These are phyloP conservation scores for Candida taoyuanica DNA, from an alignment of 805 yeast species.

Conservation along the genomic window DNA sequence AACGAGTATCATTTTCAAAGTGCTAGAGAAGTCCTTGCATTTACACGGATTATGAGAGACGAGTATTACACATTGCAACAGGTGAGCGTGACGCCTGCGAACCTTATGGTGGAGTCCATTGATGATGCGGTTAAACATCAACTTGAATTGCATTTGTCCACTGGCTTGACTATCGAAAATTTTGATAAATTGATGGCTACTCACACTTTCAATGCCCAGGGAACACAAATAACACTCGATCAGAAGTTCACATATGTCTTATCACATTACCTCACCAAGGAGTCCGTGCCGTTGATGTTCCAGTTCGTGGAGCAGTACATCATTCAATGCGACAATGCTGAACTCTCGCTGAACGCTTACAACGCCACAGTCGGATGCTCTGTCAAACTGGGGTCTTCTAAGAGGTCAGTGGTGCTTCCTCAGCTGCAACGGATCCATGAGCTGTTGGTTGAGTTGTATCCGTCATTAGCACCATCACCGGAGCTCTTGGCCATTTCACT, in stretches of 20 bases:
- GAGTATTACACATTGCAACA: constrained; percentile 4
- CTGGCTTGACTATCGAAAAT: not conserved
- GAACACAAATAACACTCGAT: constrained; percentile 8
- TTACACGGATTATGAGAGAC: constrained; percentile 3
- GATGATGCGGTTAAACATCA: not conserved
- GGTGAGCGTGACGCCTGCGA: not conserved
- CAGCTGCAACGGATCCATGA: not conserved
- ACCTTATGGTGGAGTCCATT: not conserved
- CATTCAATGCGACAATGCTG: constrained; percentile 7
- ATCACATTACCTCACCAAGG: not conserved
- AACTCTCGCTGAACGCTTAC: constrained; percentile 4
- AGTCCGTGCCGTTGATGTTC: constrained; percentile 1
- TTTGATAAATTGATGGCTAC: not conserved
- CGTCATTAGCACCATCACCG: constrained; percentile 1
- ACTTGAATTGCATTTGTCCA: not conserved
- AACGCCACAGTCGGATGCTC: not conserved
- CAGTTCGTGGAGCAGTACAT: constrained; percentile 1
- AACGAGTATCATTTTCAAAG: not conserved
- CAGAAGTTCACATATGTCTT: constrained; percentile 8
- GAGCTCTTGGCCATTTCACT: constrained; percentile 2
- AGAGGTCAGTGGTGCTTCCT: too few relatives aligned
- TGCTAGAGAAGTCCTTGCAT: constrained; percentile 4
- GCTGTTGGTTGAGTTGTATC: constrained; percentile 1
- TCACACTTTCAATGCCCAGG: not conserved
- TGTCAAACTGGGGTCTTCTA: too few relatives aligned